Conservation (phyloP, 768 basidiomycete genomes). For the Hemileccinum impolitum region DNA sequence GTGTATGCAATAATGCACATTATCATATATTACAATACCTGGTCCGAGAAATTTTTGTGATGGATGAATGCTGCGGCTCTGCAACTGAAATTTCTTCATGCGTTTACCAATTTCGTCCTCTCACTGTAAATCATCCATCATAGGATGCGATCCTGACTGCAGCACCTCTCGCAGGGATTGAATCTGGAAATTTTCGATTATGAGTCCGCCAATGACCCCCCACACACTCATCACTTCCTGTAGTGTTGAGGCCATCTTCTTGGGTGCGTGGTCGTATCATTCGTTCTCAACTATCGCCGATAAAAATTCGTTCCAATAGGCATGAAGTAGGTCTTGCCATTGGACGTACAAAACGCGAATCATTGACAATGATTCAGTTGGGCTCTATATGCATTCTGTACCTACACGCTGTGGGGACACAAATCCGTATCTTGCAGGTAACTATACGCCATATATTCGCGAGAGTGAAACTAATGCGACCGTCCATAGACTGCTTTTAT, state of each 20-base stretch:
- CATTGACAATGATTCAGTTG: conserved; percentile 8
- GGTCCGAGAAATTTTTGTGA: too few relatives aligned
- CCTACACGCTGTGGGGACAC: conserved; percentile 13
- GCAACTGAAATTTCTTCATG: too few relatives aligned
- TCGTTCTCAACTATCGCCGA: neutral
- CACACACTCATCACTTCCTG: conserved; percentile 5
- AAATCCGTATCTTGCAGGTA: conserved; percentile 9
- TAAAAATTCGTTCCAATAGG: conserved; percentile 1
- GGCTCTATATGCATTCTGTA: conserved; percentile 14
- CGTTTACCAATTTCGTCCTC: too few relatives aligned
- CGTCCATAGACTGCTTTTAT: conserved; percentile 6
- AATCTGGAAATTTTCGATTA: neutral
- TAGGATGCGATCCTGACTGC: too few relatives aligned
- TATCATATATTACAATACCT: too few relatives aligned
- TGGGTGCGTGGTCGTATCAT: conserved; percentile 11
- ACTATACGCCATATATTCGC: neutral
- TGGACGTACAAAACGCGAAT: neutral
- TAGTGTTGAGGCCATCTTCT: conserved; percentile 12
- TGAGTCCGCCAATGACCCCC: conserved; percentile 2
- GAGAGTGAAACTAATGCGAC: neutral
- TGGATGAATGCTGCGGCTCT: too few relatives aligned
- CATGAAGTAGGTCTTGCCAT: conserved; percentile 10
- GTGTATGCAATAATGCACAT: too few relatives aligned
- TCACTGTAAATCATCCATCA: too few relatives aligned
- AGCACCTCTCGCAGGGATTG: too few relatives aligned